These are phyloP conservation scores for Sugiyamaella neomexicana DNA, from an alignment of 1,139 yeast species.

Conservation along the genomic window DNA sequence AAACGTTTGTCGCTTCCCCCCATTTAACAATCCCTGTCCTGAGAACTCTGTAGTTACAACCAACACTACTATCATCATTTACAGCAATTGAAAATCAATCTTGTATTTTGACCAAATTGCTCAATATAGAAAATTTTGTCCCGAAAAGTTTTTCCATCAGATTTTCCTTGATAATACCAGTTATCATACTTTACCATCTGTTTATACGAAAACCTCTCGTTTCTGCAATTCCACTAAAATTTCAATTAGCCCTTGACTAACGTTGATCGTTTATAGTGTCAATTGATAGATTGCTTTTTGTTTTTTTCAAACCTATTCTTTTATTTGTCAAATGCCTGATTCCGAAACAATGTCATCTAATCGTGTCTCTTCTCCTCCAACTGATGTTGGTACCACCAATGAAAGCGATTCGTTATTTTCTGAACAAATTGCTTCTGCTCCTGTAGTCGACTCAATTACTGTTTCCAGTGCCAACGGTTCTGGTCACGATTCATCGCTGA, in stretches of 20 bases:
- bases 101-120: too few relatives aligned
- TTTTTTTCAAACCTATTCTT: not conserved
- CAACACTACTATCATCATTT: too few relatives aligned
- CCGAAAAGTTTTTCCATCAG: too few relatives aligned
- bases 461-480: not conserved
- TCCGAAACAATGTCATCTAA: not conserved
- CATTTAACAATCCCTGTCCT: too few relatives aligned
- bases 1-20: too few relatives aligned
- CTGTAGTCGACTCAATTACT: conserved; percentile 12
- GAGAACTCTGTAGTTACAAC: too few relatives aligned
- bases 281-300: not conserved
- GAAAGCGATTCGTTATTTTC: conserved; percentile 10
- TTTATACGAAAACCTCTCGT: too few relatives aligned
- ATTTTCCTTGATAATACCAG: too few relatives aligned
- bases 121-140: too few relatives aligned
- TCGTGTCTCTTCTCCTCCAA: not conserved
- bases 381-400: conserved; percentile 1
- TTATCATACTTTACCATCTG: too few relatives aligned
- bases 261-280: not conserved
- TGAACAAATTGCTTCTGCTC: conserved; percentile 10
- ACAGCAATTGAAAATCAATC: too few relatives aligned
- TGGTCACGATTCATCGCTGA: not conserved
- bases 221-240: too few relatives aligned
- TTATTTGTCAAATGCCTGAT: conserved; percentile 7
- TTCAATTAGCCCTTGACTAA: not conserved